Conservation (phyloP, 305 asterid species). For the Solanum hybrid region DNA sequence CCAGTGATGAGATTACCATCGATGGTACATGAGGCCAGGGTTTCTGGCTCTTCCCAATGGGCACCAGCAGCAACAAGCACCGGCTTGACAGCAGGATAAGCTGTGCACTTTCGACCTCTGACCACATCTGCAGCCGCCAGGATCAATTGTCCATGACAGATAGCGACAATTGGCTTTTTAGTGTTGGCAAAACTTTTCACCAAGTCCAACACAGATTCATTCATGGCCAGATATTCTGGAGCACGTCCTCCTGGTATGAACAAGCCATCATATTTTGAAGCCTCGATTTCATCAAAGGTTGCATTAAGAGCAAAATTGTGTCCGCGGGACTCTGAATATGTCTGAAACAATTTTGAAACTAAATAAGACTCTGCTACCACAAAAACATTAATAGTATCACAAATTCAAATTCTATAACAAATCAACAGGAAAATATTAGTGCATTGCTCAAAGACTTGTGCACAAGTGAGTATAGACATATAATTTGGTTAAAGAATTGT, state of each 20-base stretch:
- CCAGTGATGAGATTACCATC: conserved; percentile 82
- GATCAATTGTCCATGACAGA: conserved; percentile 85
- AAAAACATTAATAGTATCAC: neutral
- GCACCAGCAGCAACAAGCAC: conserved; percentile 78
- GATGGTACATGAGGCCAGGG: conserved; percentile 55
- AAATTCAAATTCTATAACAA: neutral
- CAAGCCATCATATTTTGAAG: conserved; percentile 66
- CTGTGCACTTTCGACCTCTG: conserved; percentile 72
- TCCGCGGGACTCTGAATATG: conserved; percentile 79
- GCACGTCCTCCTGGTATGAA: conserved; percentile 95
- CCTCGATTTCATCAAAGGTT: conserved; percentile 58
- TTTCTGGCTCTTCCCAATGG: conserved; percentile 80
- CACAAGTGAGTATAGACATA: neutral
- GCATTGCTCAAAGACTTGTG: neutral
- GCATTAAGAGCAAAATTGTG: conserved; percentile 86
- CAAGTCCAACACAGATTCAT: conserved; percentile 48
- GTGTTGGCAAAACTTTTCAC: conserved; percentile 43
- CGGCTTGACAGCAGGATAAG: conserved; percentile 61
- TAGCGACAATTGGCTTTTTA: conserved; percentile 61
- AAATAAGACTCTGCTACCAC: neutral
- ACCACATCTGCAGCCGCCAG: conserved; percentile 74
- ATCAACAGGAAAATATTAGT: neutral
- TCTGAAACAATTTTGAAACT: conserved; percentile 38
- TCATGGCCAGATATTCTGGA: conserved; percentile 83
- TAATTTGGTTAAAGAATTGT: neutral